A percentile compares a stretch with the other conserved stretches of the same genome.
phyloP scores from a whole-genome alignment of 441 rosid genomes.

The Erodium trifolium region DNA sequence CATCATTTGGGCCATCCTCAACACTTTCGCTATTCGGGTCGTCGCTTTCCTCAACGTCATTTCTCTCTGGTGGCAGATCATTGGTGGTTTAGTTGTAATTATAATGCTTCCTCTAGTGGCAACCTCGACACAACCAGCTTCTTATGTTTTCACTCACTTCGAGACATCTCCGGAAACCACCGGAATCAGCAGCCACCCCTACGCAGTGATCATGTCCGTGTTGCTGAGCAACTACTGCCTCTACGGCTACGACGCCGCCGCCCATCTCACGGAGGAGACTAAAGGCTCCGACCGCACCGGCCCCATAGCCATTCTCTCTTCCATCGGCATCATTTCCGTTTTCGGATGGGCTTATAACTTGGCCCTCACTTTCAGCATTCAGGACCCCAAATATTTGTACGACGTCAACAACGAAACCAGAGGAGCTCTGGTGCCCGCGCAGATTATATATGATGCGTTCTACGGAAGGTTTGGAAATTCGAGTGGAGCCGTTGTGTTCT shows the following conservation, averaged over 20 bases:
- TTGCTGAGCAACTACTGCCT: constrained; percentile 52
- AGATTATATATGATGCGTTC: constrained; percentile 53
- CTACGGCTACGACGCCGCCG: constrained; percentile 62
- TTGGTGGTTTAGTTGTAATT: constrained; percentile 48
- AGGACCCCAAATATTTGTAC: constrained; percentile 40
- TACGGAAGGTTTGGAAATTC: constrained; percentile 46
- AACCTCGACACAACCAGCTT: constrained; percentile 37
- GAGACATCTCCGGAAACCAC: constrained; percentile 35
- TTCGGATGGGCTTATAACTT: constrained; percentile 57
- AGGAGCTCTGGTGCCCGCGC: constrained; percentile 51
- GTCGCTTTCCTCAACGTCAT: constrained; percentile 47
- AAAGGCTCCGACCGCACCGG: constrained; percentile 55
- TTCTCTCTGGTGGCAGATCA: constrained; percentile 67
- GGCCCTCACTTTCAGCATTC: constrained; percentile 56
- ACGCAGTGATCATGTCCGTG: constrained; percentile 48
- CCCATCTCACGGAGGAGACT: constrained; percentile 64
- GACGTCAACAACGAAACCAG: constrained; percentile 53
- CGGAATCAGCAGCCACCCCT: constrained; percentile 50
- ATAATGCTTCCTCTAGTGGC: constrained; percentile 60
- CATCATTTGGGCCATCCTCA: constrained; percentile 51
- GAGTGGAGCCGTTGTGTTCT: constrained; percentile 46
- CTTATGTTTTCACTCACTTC: constrained; percentile 47
- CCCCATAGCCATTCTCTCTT: constrained; percentile 54
- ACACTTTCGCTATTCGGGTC: constrained; percentile 48
- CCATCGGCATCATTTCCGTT: constrained; percentile 47